These are phyloP conservation scores for Hypoxylon sp. DNA, from an alignment of 2,329 filamentous ascomycete genomes.

Conservation along the genomic window DNA sequence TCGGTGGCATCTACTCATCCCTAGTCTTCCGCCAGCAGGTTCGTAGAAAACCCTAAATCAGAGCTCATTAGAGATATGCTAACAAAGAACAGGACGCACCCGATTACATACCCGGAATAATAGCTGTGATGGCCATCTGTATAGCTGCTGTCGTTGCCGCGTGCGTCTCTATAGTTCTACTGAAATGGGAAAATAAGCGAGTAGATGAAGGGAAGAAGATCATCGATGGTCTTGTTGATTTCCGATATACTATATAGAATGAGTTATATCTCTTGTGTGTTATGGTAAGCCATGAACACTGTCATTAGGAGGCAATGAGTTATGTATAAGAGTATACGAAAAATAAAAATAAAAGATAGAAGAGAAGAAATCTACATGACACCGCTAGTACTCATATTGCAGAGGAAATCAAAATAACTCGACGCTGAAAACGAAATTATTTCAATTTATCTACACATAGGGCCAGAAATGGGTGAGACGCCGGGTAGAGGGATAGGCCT, in stretches of 20 bases:
- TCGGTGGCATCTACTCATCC: slow-evolving; percentile 44
- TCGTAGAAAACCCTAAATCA: slow-evolving; percentile 3
- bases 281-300: background rate
- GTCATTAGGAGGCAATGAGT: background rate
- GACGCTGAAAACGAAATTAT: too few species aligned
- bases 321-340: background rate
- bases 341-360: background rate
- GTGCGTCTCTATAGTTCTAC: slow-evolving; percentile 37
- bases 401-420: too few species aligned
- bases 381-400: background rate
- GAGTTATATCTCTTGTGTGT: background rate
- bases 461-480: too few species aligned
- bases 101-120: slow-evolving; percentile 43
- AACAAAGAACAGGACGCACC: slow-evolving; percentile 37
- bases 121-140: slow-evolving; percentile 46
- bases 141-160: slow-evolving; percentile 43
- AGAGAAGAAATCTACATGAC: background rate
- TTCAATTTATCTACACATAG: too few species aligned
- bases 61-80: background rate
- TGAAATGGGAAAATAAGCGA: slow-evolving; percentile 33
- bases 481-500: too few species aligned
- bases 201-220: slow-evolving; percentile 40
- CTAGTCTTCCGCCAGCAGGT: slow-evolving; percentile 47
- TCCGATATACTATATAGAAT: slow-evolving; percentile 40
- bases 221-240: slow-evolving; percentile 37